phyloP scores from a whole-genome alignment of 148 eudicot species.

The Vaccinium vitisidaea region DNA sequence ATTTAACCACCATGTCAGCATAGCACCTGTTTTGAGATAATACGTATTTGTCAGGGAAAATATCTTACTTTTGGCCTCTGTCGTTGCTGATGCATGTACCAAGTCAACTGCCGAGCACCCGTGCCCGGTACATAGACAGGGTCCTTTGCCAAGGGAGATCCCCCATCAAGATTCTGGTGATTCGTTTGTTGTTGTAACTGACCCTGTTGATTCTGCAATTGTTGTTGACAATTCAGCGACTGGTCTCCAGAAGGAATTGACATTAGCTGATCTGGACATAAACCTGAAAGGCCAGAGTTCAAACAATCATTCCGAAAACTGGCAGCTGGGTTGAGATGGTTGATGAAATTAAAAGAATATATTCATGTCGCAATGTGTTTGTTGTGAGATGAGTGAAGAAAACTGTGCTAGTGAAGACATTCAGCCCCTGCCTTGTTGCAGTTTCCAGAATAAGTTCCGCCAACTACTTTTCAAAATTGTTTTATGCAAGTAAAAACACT shows the following conservation, averaged over 20 bases:
- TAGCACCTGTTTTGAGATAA: neutral
- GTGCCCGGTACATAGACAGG: slow-evolving; percentile 48
- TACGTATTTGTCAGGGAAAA: neutral
- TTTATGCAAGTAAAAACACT: neutral
- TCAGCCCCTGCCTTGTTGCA: slow-evolving; percentile 23
- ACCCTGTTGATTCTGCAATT: slow-evolving; percentile 36
- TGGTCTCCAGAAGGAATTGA: slow-evolving; percentile 38
- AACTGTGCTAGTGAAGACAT: slow-evolving; percentile 58
- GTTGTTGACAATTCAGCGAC: slow-evolving; percentile 53
- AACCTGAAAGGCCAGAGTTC: slow-evolving; percentile 43
- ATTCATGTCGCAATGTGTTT: slow-evolving; percentile 59
- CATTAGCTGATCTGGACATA: slow-evolving; percentile 47
- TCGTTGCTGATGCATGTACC: slow-evolving; percentile 57
- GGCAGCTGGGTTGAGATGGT: slow-evolving; percentile 58
- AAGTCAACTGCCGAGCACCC: slow-evolving; percentile 53
- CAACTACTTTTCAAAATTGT: neutral
- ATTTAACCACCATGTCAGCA: neutral
- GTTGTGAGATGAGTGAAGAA: slow-evolving; percentile 53
- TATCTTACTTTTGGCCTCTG: slow-evolving; percentile 48
- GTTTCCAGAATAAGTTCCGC: neutral
- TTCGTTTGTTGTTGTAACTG: slow-evolving; percentile 47
- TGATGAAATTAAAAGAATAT: slow-evolving; percentile 49
- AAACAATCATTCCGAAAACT: slow-evolving; percentile 60
- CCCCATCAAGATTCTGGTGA: slow-evolving; percentile 38
- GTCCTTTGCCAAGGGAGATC: slow-evolving; percentile 28